Conservation (phyloP, 2,329 filamentous ascomycete species). For the Monosporascus sp. region DNA sequence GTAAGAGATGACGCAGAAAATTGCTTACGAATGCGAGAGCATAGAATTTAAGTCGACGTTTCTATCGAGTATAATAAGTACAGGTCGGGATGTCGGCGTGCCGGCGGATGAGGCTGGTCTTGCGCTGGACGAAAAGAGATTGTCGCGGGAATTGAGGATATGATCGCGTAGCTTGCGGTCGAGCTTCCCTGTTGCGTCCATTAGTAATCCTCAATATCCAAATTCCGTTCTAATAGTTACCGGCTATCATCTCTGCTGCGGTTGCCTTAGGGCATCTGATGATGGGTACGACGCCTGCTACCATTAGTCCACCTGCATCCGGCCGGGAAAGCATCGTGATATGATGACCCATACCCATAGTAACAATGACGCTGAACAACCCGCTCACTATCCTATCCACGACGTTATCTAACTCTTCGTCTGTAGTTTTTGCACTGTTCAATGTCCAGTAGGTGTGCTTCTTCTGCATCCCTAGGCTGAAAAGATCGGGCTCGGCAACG, state of each 20-base stretch:
- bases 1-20: not conserved
- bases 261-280: constrained; percentile 91
- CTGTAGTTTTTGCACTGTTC: constrained; percentile 86
- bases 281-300: constrained; percentile 77
- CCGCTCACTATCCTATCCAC: constrained; percentile 92
- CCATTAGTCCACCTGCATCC: constrained; percentile 17
- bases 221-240: not conserved
- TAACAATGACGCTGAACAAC: constrained; percentile 97
- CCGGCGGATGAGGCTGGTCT: constrained; percentile 53
- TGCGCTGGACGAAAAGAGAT: constrained; percentile 72
- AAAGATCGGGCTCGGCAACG: constrained; percentile 90
- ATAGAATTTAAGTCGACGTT: constrained; percentile 95
- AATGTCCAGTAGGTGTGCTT: constrained; percentile 91
- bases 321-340: not conserved
- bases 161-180: constrained; percentile 95
- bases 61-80: constrained; percentile 88
- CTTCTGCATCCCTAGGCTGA: constrained; percentile 88
- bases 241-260: constrained; percentile 85
- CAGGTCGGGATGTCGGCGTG: constrained; percentile 71
- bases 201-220: not conserved
- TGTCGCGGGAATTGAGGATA: constrained; percentile 95
- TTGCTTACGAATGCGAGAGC: constrained; percentile 75
- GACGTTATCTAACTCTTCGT: constrained; percentile 80
- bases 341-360: constrained; percentile 74
- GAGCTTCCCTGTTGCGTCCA: constrained; percentile 59